Evolutionary conservation across 2,329 filamentous ascomycete genomes (phyloP).

Genomic region (Cladosporium sp.): DNA sequence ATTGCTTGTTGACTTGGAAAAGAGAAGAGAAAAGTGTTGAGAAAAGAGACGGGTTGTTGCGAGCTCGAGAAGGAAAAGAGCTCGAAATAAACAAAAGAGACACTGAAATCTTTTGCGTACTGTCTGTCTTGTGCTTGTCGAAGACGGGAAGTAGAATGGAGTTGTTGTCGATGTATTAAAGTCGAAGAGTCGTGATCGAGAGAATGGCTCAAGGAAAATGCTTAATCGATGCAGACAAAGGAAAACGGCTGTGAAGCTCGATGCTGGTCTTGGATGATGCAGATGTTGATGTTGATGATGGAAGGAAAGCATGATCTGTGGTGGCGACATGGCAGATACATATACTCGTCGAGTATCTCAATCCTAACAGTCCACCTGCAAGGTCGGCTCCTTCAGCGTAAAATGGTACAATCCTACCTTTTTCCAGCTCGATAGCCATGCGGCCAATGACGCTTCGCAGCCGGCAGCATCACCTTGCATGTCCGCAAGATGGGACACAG

Average conservation of each 20-base stretch:
- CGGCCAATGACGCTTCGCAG: not conserved
- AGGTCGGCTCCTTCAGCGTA: conserved; percentile 6
- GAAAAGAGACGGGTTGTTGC: conserved; percentile 1
- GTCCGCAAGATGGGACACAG: conserved; percentile 8
- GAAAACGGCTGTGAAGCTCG: conserved; percentile 7
- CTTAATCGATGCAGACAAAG: conserved; percentile 13
- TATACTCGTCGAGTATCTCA: conserved; percentile 4
- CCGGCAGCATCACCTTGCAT: conserved; percentile 3
- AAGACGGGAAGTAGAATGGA: no score
- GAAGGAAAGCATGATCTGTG: conserved; percentile 13
- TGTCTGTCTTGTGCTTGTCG: conserved; percentile 1
- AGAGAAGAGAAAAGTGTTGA: not conserved
- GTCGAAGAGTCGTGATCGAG: no score
- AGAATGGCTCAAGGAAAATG: conserved; percentile 6
- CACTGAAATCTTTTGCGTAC: conserved; percentile 11
- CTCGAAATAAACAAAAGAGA: conserved; percentile 13
- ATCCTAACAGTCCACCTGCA: not conserved
- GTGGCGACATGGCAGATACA: conserved; percentile 5
- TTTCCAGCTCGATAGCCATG: conserved; percentile 11
- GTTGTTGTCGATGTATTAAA: no score
- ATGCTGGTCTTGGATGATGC: conserved; percentile 15
- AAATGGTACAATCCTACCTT: not conserved
- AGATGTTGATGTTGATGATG: conserved; percentile 10
- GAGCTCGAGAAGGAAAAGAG: not conserved
- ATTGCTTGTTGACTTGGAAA: conserved; percentile 4